These are phyloP conservation scores for Miscanthus lutarioriparius DNA, from an alignment of 176 grass and related monocot genomes.

Conservation along the genomic window DNA sequence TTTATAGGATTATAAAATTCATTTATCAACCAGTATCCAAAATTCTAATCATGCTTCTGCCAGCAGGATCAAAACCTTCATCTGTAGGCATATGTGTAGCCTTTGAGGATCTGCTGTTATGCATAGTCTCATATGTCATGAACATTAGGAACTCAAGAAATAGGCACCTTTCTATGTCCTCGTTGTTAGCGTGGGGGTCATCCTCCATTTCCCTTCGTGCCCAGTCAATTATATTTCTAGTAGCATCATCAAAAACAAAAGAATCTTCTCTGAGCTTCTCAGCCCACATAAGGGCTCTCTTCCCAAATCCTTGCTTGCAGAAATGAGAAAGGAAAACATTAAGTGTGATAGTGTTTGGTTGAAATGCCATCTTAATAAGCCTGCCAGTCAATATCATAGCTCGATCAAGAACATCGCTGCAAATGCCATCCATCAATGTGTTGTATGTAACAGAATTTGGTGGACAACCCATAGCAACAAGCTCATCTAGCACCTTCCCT, in stretches of 20 bases:
- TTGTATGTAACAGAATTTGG: constrained; percentile 83
- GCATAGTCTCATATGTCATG: constrained; percentile 51
- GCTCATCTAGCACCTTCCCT: constrained; percentile 68
- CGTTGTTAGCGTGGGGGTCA: constrained; percentile 18
- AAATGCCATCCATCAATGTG: constrained; percentile 78
- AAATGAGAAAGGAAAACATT: constrained; percentile 91
- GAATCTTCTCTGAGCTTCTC: constrained; percentile 65
- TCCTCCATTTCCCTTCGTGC: constrained; percentile 59
- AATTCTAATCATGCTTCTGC: constrained; percentile 19
- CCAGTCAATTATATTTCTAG: constrained; percentile 83
- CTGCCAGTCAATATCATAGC: constrained; percentile 85
- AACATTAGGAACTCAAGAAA: constrained; percentile 76
- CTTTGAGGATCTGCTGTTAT: constrained; percentile 32
- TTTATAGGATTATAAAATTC: constrained; percentile 22
- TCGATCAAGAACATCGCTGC: constrained; percentile 73
- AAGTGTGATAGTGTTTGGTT: constrained; percentile 78
- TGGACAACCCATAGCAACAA: constrained; percentile 51
- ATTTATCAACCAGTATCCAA: constrained; percentile 46
- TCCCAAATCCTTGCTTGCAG: constrained; percentile 88
- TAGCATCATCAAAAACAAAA: constrained; percentile 84
- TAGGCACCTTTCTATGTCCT: constrained; percentile 45
- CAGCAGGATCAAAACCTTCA: constrained; percentile 21
- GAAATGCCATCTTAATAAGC: constrained; percentile 87
- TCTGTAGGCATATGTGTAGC: constrained; percentile 30
- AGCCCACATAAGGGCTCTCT: constrained; percentile 70